Evolutionary conservation across 2,329 filamentous ascomycete genomes (phyloP).

Genomic region (Amylocarpus encephaloides): DNA sequence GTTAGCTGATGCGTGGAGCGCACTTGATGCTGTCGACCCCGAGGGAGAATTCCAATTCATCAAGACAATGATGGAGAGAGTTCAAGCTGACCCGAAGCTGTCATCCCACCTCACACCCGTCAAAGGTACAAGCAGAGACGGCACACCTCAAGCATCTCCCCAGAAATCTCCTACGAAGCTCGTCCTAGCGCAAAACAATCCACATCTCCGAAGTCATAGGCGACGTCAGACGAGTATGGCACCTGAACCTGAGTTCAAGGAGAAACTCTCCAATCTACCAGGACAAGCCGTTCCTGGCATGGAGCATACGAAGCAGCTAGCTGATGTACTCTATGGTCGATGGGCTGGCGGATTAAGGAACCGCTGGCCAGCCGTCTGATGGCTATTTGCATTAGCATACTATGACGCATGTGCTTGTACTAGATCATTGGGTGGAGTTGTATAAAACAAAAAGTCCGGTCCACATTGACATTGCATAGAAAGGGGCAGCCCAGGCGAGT

Average conservation of each 20-base stretch:
- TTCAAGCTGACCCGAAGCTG: conserved; percentile 65
- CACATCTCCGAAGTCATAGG: conserved; percentile 74
- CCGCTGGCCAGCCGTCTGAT: conserved; percentile 49
- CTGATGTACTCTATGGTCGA: conserved; percentile 81
- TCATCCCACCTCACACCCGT: conserved; percentile 28
- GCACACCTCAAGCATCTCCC: conserved; percentile 47
- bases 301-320: conserved; percentile 86
- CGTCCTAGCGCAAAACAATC: conserved; percentile 73
- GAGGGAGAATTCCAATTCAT: conserved; percentile 85
- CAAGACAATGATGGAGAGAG: conserved; percentile 66
- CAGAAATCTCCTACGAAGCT: conserved; percentile 48
- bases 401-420: conserved; percentile 12
- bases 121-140: conserved; percentile 45
- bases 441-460: conserved; percentile 7
- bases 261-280: conserved; percentile 42
- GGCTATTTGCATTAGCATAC: conserved; percentile 5
- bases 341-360: conserved; percentile 81
- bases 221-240: conserved; percentile 45
- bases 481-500: neutral
- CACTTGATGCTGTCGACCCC: conserved; percentile 79
- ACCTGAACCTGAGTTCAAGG: conserved; percentile 41
- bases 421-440: conserved; percentile 16
- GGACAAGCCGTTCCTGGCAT: conserved; percentile 61
- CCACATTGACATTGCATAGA: neutral
- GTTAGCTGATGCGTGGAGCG: conserved; percentile 78